Conservation (phyloP, 2,329 filamentous ascomycete species). For the Ramularia collo-cygni region DNA sequence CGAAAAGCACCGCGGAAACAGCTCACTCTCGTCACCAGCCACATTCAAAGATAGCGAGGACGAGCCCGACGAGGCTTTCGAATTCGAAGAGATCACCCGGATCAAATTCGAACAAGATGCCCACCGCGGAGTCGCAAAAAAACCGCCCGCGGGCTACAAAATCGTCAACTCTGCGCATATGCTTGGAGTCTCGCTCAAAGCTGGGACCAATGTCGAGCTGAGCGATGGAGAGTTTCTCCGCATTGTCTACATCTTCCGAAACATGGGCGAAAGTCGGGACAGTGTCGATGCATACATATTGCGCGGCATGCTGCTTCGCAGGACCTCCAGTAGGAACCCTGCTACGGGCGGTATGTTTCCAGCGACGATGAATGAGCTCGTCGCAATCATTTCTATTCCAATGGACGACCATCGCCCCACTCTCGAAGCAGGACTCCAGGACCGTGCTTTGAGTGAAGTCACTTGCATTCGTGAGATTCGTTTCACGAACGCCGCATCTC, state of each 20-base stretch:
- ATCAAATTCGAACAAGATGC: too few species aligned
- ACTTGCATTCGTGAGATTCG: conserved; percentile 26
- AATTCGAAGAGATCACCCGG: too few species aligned
- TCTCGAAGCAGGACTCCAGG: conserved; percentile 5
- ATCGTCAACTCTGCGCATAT: too few species aligned
- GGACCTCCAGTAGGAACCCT: conserved; percentile 27
- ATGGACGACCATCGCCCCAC: not conserved
- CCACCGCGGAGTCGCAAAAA: too few species aligned
- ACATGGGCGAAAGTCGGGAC: not conserved
- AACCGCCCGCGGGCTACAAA: too few species aligned
- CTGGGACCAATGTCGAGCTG: conserved; percentile 28
- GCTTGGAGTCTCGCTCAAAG: too few species aligned
- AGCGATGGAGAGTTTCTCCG: conserved; percentile 33
- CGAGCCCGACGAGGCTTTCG: too few species aligned
- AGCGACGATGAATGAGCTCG: conserved; percentile 37
- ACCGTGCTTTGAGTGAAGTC: conserved; percentile 11
- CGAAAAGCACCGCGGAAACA: too few species aligned
- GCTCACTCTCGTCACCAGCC: too few species aligned
- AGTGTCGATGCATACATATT: conserved; percentile 19
- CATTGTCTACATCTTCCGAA: conserved; percentile 31
- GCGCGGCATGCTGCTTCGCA: conserved; percentile 33
- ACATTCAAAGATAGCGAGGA: too few species aligned
- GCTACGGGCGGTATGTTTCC: conserved; percentile 33
- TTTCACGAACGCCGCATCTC: conserved; percentile 50
- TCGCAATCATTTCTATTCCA: conserved; percentile 29